Evolutionary conservation across 768 basidiomycete genomes (phyloP), one percentile per base, ranked within the genome.

Genomic region (Lyophyllum atratum): DNA sequence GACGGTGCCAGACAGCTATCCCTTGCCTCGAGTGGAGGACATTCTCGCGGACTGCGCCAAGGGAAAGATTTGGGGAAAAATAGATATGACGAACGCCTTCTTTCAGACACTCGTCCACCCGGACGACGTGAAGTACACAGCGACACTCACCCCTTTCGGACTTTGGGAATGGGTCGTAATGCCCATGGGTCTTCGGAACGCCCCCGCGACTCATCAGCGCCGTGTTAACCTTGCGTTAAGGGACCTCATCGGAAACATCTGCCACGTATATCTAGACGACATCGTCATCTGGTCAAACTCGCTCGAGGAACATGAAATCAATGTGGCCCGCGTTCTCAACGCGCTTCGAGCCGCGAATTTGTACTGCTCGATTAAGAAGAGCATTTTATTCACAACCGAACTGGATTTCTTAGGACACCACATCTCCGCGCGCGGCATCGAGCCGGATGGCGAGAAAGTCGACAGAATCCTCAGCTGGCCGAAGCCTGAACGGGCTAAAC

Each of bases 361-460:
- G 2, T 42, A 14, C 17, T 42, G 40, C 40, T 19, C 17, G 2
- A 22, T 22, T 6, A 42, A 37, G 12, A 37, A 37, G 14, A 9
- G 8, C 8, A 37, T 15, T 3, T 15, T 37, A 4, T 37, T 37
- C 40, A 19, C 40, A 8, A 42, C 40, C 1, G 61, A 65, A 10
- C 66, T 79, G 12, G 65, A 70, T 0, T 66, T 67, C 8, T 60
- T 78, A 12, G 69, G 75, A 1, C 73, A 78, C 49, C 59, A 69
- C 8, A 74, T 78, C 47, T 67, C 76, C 0, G 66, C 70, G 31
- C 62, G 71, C 14, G 74, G 78, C 2, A 66, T 79, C 26, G 14
- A 56, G 54, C 29, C 64, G 0, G 55, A 62, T 39, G 31, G 51
- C 1, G 25, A 47, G 4, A 76, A 76, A 33, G 64, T 66, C 1